phyloP scores from a whole-genome alignment of 2,329 filamentous ascomycete species.

The Verticillium albo-atrum region DNA sequence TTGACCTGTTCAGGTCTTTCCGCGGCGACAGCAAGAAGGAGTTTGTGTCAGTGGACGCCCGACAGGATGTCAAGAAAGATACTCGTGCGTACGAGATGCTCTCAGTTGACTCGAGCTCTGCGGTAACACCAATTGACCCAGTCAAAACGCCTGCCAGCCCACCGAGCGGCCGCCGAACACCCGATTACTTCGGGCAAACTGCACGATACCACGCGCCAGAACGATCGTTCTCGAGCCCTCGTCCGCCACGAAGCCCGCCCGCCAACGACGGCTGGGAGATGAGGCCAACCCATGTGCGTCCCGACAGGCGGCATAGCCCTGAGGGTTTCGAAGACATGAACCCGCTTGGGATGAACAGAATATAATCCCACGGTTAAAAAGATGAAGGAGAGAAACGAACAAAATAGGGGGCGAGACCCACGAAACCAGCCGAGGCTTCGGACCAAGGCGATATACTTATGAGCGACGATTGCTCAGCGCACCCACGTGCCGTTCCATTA shows the following conservation, averaged over 20 bases:
- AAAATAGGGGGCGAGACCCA: no score
- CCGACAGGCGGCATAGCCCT: constrained; percentile 17
- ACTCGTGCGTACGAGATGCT: constrained; percentile 79
- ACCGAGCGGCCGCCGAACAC: constrained; percentile 38
- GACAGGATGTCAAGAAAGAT: constrained; percentile 55
- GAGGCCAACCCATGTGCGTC: constrained; percentile 31
- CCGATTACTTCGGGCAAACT: constrained; percentile 53
- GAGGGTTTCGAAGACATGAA: constrained; percentile 38
- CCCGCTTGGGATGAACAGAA: constrained; percentile 52
- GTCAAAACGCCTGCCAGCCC: constrained; percentile 26
- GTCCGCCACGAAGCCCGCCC: constrained; percentile 36
- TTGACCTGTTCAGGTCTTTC: constrained; percentile 52
- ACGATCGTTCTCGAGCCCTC: constrained; percentile 52
- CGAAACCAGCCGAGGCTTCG: not conserved
- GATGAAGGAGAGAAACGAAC: constrained; percentile 3
- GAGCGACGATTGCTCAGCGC: not conserved
- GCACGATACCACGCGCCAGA: constrained; percentile 50
- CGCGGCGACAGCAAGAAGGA: constrained; percentile 58
- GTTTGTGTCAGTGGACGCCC: constrained; percentile 85
- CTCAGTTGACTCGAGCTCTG: constrained; percentile 49
- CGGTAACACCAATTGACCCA: constrained; percentile 47
- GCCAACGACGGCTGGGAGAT: constrained; percentile 32
- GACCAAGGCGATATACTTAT: not conserved
- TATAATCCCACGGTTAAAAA: constrained; percentile 27
- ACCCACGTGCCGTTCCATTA: constrained; percentile 1